Evolutionary conservation across 1,139 yeast genomes (phyloP).

Genomic region (Yamadazyma oceani): DNA sequence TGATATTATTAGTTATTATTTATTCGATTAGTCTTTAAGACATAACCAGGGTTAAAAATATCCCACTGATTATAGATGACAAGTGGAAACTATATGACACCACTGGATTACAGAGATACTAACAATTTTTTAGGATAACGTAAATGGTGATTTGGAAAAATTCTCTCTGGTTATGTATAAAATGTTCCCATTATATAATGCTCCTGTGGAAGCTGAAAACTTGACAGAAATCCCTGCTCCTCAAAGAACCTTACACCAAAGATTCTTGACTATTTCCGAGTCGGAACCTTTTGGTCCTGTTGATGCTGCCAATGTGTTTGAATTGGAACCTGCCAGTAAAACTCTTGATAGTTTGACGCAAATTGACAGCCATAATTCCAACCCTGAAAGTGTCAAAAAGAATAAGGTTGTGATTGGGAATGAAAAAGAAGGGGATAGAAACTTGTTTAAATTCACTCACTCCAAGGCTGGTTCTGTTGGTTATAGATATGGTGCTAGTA

Average conservation of each 20-base stretch:
- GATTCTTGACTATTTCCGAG: conserved; percentile 88
- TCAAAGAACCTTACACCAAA: conserved; percentile 74
- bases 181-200: conserved; percentile 75
- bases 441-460: conserved; percentile 69
- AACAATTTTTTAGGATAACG: conserved; percentile 39
- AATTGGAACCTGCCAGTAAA: conserved; percentile 79
- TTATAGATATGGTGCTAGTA: conserved; percentile 85
- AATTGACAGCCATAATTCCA: conserved; percentile 35
- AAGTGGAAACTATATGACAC: too few species aligned
- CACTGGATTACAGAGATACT: too few species aligned
- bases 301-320: conserved; percentile 88
- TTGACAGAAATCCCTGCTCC: conserved; percentile 95
- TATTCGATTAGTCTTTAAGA: conserved; percentile 84
- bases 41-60: conserved; percentile 57
- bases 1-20: conserved; percentile 24
- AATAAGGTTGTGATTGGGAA: conserved; percentile 48
- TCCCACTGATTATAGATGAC: conserved; percentile 19
- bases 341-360: conserved; percentile 69
- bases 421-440: conserved; percentile 56
- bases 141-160: conserved; percentile 50
- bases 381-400: conserved; percentile 19
- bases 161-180: conserved; percentile 66
- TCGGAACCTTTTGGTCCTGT: conserved; percentile 96
- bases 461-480: conserved; percentile 85
- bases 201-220: conserved; percentile 56